Conservation (phyloP, 2,329 filamentous ascomycete species). For the Penicillium sp. region DNA sequence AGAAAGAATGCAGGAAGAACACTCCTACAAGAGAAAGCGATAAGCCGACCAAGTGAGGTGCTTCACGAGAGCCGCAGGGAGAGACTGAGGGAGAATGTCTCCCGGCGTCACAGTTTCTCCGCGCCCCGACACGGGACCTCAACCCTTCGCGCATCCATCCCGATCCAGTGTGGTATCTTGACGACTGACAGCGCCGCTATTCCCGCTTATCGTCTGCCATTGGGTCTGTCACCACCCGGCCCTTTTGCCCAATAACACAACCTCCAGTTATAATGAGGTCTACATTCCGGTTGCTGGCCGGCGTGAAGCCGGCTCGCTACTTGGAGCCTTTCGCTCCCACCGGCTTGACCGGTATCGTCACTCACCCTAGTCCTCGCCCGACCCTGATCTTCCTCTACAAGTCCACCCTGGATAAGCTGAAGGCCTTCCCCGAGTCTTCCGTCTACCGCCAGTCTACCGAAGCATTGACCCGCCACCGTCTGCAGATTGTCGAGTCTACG, state of each 20-base stretch:
- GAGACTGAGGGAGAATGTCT: no score
- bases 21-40: no score
- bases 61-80: no score
- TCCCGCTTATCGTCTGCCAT: no score
- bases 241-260: conserved; percentile 18
- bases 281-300: conserved; percentile 70
- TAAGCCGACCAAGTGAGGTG: no score
- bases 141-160: no score
- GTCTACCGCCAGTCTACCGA: conserved; percentile 91
- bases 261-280: conserved; percentile 60
- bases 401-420: conserved; percentile 74
- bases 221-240: no score
- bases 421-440: conserved; percentile 69
- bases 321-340: conserved; percentile 79
- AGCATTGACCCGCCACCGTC: conserved; percentile 77
- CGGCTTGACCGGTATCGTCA: conserved; percentile 78
- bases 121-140: no score
- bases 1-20: no score
- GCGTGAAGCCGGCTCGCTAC: conserved; percentile 66
- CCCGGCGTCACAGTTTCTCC: no score
- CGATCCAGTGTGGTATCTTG: no score
- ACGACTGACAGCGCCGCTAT: no score
- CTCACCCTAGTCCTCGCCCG: conserved; percentile 76
- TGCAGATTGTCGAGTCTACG: conserved; percentile 64
- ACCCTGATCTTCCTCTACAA: conserved; percentile 84